phyloP scores from a whole-genome alignment of 371 early-diverging fungal genomes.

The Syncephalis plumigaleata region DNA sequence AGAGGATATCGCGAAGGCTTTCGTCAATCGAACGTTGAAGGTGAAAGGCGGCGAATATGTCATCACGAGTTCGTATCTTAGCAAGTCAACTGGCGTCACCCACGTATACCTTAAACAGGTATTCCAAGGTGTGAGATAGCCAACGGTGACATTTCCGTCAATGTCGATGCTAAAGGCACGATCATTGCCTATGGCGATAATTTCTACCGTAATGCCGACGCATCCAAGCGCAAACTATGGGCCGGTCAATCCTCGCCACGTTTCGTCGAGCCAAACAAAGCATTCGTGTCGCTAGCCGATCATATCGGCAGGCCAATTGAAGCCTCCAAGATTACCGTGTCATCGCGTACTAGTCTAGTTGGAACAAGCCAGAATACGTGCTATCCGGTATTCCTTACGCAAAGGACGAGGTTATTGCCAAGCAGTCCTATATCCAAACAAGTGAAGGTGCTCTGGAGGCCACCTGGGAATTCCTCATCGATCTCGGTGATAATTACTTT shows the following conservation, averaged over 20 bases:
- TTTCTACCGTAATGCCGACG: neutral
- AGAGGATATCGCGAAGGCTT: too few species aligned
- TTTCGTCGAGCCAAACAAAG: too few species aligned
- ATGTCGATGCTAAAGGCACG: neutral
- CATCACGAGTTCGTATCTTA: neutral
- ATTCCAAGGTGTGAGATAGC: neutral
- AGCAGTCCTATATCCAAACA: neutral
- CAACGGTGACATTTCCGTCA: neutral
- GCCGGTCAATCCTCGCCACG: too few species aligned
- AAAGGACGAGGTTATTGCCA: neutral
- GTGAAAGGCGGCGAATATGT: neutral
- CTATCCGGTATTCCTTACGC: neutral
- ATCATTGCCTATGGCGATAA: neutral
- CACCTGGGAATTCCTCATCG: conserved; percentile 8
- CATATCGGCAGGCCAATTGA: too few species aligned
- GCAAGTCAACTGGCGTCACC: neutral
- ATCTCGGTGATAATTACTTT: conserved; percentile 20
- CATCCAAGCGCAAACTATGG: too few species aligned
- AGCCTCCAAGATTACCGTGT: too few species aligned
- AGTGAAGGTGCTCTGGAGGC: neutral
- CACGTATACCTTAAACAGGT: neutral
- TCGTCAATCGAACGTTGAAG: too few species aligned
- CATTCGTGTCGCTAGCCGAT: too few species aligned
- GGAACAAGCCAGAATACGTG: too few species aligned
- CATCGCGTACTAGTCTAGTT: too few species aligned